Conservation (phyloP, 768 basidiomycete genomes). For the Pleurotus pulmonarius region DNA sequence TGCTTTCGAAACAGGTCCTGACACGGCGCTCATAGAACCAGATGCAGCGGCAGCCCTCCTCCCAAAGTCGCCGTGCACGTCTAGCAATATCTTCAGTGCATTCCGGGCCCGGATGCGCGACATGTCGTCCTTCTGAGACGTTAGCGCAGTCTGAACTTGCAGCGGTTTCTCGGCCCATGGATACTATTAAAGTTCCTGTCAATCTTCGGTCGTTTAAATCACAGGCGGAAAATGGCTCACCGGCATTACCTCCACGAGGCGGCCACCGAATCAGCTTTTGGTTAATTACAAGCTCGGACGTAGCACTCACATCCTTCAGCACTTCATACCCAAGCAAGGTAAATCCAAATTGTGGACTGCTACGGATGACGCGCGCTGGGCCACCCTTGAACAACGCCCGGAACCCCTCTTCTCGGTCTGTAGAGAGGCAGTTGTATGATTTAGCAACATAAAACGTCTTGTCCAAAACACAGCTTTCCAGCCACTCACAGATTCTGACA, state of each 20-base stretch:
- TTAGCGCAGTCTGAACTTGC: slow-evolving; percentile 64
- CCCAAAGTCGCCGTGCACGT: slow-evolving; percentile 88
- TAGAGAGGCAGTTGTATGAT: slow-evolving; percentile 11
- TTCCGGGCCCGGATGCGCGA: slow-evolving; percentile 89
- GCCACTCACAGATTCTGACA: slow-evolving; percentile 75
- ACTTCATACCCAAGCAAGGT: slow-evolving; percentile 81
- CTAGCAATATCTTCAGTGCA: slow-evolving; percentile 87
- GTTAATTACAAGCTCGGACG: not conserved
- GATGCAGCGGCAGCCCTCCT: slow-evolving; percentile 44
- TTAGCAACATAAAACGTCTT: not conserved
- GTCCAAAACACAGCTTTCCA: slow-evolving; percentile 9
- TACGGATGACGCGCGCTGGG: slow-evolving; percentile 80
- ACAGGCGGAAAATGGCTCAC: slow-evolving; percentile 7
- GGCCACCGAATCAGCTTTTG: slow-evolving; percentile 1
- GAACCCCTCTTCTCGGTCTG: slow-evolving; percentile 88
- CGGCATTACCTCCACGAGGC: slow-evolving; percentile 8
- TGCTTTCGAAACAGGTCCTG: slow-evolving; percentile 1
- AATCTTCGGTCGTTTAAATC: slow-evolving; percentile 4
- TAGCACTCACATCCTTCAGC: slow-evolving; percentile 46
- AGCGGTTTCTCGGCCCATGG: slow-evolving; percentile 72
- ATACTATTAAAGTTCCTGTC: slow-evolving; percentile 46
- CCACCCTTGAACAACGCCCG: slow-evolving; percentile 90
- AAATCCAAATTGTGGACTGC: slow-evolving; percentile 93
- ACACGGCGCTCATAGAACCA: not conserved
- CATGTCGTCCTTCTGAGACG: slow-evolving; percentile 74